These are phyloP conservation scores for Nemania abortiva DNA, from an alignment of 2,329 filamentous ascomycete species.

Conservation along the genomic window DNA sequence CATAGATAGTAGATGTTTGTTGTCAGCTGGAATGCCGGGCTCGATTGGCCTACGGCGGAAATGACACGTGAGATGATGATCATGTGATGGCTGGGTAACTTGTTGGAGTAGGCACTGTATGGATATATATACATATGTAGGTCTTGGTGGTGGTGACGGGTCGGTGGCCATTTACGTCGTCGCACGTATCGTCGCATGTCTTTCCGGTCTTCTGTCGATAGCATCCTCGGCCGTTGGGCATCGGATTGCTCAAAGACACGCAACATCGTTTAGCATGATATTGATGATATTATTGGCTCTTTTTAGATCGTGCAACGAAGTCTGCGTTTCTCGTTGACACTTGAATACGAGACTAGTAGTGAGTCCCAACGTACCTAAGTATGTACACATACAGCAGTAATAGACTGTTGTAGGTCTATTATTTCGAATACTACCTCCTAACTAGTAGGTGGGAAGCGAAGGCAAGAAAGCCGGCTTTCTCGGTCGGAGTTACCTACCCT, in stretches of 20 bases:
- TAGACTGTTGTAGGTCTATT: no score
- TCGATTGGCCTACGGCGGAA: conserved; percentile 12
- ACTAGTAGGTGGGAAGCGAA: neutral
- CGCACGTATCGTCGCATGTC: conserved; percentile 20
- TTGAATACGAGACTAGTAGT: conserved; percentile 1
- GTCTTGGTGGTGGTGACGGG: conserved; percentile 2
- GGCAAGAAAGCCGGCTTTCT: conserved; percentile 4
- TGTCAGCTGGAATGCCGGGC: conserved; percentile 27
- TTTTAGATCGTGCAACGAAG: neutral
- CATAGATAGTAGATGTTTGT: neutral
- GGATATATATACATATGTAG: neutral
- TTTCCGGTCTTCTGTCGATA: conserved; percentile 8
- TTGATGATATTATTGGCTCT: neutral
- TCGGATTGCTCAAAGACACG: neutral
- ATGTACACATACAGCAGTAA: no score
- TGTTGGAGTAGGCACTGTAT: conserved; percentile 16
- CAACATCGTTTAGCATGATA: conserved; percentile 2
- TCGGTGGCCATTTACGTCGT: conserved; percentile 25
- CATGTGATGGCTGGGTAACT: conserved; percentile 24
- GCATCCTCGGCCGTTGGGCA: neutral
- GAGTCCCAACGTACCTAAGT: neutral
- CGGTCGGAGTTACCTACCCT: no score
- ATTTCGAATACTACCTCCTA: no score
- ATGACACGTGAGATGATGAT: conserved; percentile 18
- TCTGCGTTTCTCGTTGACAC: neutral